Conservation (phyloP, 2,329 filamentous ascomycete genomes). For the Fusarium staphyleae region DNA sequence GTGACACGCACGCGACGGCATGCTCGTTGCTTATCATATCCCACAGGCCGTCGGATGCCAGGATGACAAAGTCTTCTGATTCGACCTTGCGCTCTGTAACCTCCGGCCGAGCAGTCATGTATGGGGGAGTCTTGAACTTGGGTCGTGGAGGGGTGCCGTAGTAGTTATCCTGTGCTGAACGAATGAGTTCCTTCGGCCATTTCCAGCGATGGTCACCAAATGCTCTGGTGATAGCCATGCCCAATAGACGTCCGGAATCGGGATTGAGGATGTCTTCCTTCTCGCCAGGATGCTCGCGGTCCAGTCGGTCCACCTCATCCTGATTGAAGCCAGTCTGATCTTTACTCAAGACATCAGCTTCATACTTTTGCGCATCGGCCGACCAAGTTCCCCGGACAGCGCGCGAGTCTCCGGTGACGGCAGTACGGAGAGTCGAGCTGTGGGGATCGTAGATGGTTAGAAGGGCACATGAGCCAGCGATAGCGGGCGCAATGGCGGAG, state of each 20-base stretch:
- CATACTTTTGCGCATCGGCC: conserved; percentile 53
- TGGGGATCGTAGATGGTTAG: conserved; percentile 67
- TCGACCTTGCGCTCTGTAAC: conserved; percentile 64
- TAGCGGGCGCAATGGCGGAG: conserved; percentile 47
- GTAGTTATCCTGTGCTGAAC: conserved; percentile 51
- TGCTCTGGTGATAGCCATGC: conserved; percentile 66
- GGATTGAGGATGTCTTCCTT: conserved; percentile 56
- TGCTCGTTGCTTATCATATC: conserved; percentile 64
- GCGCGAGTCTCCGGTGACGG: conserved; percentile 72
- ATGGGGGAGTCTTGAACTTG: conserved; percentile 64
- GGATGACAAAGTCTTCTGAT: conserved; percentile 63
- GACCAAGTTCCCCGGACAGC: conserved; percentile 66
- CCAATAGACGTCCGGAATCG: conserved; percentile 65
- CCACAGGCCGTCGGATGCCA: conserved; percentile 73
- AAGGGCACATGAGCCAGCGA: conserved; percentile 67
- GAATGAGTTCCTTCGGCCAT: conserved; percentile 59
- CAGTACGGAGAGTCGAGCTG: conserved; percentile 63
- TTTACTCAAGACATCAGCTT: conserved; percentile 61
- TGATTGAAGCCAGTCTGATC: conserved; percentile 72
- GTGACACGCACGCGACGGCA: conserved; percentile 63
- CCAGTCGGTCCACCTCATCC: conserved; percentile 63
- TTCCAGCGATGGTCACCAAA: conserved; percentile 76
- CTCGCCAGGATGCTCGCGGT: conserved; percentile 68
- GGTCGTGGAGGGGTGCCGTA: conserved; percentile 55
- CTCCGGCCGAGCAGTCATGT: conserved; percentile 72